Percentiles rank a stretch among this genome's conserved stretches.
Conservation (phyloP, 2,329 filamentous ascomycete species). For the Fusarium burgessii region DNA sequence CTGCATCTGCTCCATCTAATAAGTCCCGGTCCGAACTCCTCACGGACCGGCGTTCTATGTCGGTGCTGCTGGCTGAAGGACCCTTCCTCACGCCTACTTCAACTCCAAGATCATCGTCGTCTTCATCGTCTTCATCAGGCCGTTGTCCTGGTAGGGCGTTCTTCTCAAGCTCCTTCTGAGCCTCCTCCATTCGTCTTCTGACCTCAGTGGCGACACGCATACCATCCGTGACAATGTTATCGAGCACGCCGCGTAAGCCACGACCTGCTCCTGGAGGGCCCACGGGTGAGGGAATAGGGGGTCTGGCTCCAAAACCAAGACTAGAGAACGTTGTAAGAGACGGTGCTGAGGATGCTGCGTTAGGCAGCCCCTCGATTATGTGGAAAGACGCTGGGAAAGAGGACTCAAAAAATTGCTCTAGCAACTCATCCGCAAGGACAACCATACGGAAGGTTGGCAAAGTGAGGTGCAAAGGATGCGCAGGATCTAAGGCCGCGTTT, state of each 20-base stretch:
- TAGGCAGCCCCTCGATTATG: conserved; percentile 74
- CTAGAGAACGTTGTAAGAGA: conserved; percentile 89
- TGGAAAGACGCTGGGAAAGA: conserved; percentile 95
- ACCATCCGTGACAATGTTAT: conserved; percentile 97
- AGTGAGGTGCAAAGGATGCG: conserved; percentile 94
- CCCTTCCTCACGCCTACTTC: conserved; percentile 57
- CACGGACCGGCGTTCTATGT: conserved; percentile 72
- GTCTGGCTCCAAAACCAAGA: conserved; percentile 66
- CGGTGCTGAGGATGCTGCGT: conserved; percentile 56
- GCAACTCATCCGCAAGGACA: conserved; percentile 91
- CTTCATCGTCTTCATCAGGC: conserved; percentile 79
- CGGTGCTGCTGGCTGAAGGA: conserved; percentile 56
- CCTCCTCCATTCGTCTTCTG: conserved; percentile 92
- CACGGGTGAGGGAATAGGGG: conserved; percentile 54
- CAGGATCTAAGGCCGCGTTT: conserved; percentile 91
- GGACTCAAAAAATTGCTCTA: conserved; percentile 97
- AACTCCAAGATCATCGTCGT: conserved; percentile 66
- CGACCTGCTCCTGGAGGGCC: conserved; percentile 66
- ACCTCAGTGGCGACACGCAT: conserved; percentile 97
- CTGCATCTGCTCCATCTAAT: conserved; percentile 79
- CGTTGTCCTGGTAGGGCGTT: conserved; percentile 74
- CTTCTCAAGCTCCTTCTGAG: conserved; percentile 89
- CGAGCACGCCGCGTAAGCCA: conserved; percentile 89
- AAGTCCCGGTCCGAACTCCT: conserved; percentile 76
- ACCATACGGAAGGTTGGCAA: conserved; percentile 99